phyloP scores from a whole-genome alignment of 2,329 filamentous ascomycete species.

The Rasamsonia emersonii region DNA sequence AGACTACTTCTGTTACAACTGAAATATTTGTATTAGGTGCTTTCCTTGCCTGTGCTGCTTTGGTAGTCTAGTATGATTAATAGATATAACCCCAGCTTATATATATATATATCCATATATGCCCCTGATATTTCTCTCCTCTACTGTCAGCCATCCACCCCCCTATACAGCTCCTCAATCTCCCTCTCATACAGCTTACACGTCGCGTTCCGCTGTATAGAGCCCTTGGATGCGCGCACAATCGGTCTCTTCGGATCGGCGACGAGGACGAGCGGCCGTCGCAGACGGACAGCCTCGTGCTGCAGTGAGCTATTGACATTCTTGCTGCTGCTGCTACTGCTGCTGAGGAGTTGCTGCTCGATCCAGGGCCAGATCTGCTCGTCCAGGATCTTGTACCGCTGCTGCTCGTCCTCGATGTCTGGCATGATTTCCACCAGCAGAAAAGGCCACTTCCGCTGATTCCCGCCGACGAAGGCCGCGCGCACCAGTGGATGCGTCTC shows the following conservation, averaged over 20 bases:
- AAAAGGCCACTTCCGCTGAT: conserved; percentile 13
- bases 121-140: no score
- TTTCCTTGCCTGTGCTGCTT: no score
- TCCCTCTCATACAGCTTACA: conserved; percentile 4
- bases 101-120: no score
- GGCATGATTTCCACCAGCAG: conserved; percentile 13
- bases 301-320: conserved; percentile 2
- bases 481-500: conserved; percentile 12
- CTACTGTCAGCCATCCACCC: no score
- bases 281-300: conserved; percentile 7
- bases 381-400: conserved; percentile 1
- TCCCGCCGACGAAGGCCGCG: conserved; percentile 15
- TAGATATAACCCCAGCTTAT: no score
- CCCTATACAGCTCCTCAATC: conserved; percentile 5
- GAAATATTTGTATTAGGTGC: no score
- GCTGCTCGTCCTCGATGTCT: conserved; percentile 1
- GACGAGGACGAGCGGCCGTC: conserved; percentile 1
- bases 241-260: conserved; percentile 3
- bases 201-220: conserved; percentile 6
- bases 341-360: no score
- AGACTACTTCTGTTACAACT: no score
- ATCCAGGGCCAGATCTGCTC: conserved; percentile 4
- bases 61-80: no score
- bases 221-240: conserved; percentile 6
- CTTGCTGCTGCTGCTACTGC: no score